phyloP scores from a whole-genome alignment of 257 asterid species.

The Knoxia roxburghii region DNA sequence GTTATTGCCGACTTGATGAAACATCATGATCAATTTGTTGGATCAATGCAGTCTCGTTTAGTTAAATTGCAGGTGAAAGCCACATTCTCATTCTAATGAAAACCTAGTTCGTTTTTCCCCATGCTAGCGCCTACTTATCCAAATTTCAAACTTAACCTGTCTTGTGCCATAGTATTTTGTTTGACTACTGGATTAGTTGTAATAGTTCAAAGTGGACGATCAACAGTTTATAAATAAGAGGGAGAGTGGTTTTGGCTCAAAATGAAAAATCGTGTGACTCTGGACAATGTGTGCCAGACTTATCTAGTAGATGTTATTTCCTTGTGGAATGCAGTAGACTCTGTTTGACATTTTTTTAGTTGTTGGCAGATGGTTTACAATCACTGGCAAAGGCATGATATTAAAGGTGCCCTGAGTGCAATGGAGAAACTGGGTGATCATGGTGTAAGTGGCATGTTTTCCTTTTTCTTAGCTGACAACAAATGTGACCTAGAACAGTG shows the following conservation, averaged over 20 bases:
- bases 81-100: background rate
- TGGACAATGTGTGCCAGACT: too few species aligned
- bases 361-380: conserved; percentile 59
- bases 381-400: conserved; percentile 84
- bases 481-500: background rate
- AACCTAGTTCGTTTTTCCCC: background rate
- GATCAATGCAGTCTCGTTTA: conserved; percentile 86
- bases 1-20: conserved; percentile 68
- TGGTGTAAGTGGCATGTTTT: conserved; percentile 51
- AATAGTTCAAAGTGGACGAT: background rate
- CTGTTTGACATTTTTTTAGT: conserved; percentile 2
- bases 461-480: conserved; percentile 6
- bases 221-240: background rate
- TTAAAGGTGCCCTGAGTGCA: conserved; percentile 70
- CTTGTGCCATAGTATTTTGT: too few species aligned
- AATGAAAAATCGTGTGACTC: background rate
- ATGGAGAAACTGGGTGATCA: conserved; percentile 79
- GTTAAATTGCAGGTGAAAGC: conserved; percentile 75
- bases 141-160: background rate
- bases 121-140: background rate
- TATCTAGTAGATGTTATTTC: background rate
- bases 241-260: background rate
- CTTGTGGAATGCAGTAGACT: background rate
- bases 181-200: too few species aligned
- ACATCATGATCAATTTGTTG: conserved; percentile 65